Conservation (phyloP, 2,329 filamentous ascomycete species). For the Verticillium alfalfae region DNA sequence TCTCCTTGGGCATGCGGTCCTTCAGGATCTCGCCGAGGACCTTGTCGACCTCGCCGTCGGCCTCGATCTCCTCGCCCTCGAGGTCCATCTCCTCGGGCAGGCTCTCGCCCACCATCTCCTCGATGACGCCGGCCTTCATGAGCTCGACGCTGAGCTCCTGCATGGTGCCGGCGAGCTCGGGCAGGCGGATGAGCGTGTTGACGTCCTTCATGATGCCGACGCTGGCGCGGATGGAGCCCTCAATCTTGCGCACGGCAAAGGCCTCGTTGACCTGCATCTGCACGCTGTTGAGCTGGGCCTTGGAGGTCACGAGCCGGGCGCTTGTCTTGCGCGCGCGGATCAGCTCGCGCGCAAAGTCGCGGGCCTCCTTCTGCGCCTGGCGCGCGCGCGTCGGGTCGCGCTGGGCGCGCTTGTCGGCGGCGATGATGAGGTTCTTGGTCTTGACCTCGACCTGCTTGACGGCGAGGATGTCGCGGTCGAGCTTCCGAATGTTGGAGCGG, state of each 20-base stretch:
- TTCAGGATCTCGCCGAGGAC: slow-evolving; percentile 87
- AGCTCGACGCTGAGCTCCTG: slow-evolving; percentile 79
- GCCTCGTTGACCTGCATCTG: slow-evolving; percentile 98
- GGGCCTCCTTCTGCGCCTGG: slow-evolving; percentile 77
- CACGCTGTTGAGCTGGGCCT: slow-evolving; percentile 87
- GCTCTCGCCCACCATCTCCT: slow-evolving; percentile 91
- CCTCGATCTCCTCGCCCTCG: slow-evolving; percentile 68
- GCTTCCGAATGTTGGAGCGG: slow-evolving; percentile 82
- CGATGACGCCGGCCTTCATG: slow-evolving; percentile 92
- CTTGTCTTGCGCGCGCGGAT: slow-evolving; percentile 74
- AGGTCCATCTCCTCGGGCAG: slow-evolving; percentile 70
- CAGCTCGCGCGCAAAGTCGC: slow-evolving; percentile 83
- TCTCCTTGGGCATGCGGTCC: slow-evolving; percentile 64
- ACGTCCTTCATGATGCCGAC: slow-evolving; percentile 97
- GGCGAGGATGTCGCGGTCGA: slow-evolving; percentile 84
- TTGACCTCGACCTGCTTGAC: slow-evolving; percentile 77
- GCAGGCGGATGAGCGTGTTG: slow-evolving; percentile 76
- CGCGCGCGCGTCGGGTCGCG: slow-evolving; percentile 71
- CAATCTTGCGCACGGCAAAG: slow-evolving; percentile 91
- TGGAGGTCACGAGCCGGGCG: slow-evolving; percentile 72
- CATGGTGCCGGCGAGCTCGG: slow-evolving; percentile 87
- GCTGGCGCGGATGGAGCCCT: slow-evolving; percentile 79
- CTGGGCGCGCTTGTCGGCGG: slow-evolving; percentile 75
- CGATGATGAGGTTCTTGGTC: slow-evolving; percentile 78
- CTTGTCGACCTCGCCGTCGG: slow-evolving; percentile 81